Percentiles rank a stretch among this genome's conserved stretches.
Evolutionary conservation across 2,329 filamentous ascomycete genomes (phyloP).

Genomic region (Malbranchea zuffiana): DNA sequence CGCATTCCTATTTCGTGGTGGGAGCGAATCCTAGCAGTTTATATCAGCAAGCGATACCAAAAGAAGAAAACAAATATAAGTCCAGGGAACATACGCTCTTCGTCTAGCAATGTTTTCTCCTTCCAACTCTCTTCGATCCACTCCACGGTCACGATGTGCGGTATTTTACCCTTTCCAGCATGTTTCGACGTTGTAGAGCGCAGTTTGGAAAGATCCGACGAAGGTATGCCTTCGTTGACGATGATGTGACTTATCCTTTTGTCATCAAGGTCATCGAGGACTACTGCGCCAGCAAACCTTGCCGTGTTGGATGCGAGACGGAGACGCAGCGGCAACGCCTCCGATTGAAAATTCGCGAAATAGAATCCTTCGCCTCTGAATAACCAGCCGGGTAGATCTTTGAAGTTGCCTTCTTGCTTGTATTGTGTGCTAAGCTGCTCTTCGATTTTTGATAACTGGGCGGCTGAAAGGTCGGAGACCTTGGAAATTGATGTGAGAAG

Average conservation of each 20-base stretch:
- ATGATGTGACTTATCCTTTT: slow-evolving; percentile 61
- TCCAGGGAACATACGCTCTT: slow-evolving; percentile 49
- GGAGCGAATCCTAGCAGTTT: no score
- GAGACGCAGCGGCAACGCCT: slow-evolving; percentile 20
- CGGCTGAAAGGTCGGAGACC: slow-evolving; percentile 20
- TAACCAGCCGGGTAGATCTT: slow-evolving; percentile 34
- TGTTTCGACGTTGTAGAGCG: slow-evolving; percentile 21
- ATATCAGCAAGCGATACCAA: no score
- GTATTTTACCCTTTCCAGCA: slow-evolving; percentile 39
- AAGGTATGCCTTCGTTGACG: slow-evolving; percentile 40
- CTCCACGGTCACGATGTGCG: slow-evolving; percentile 54
- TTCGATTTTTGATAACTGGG: slow-evolving; percentile 41
- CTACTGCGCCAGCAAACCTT: slow-evolving; percentile 56
- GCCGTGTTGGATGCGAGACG: slow-evolving; percentile 48
- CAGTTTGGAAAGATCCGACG: slow-evolving; percentile 35
- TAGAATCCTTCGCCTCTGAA: slow-evolving; percentile 40
- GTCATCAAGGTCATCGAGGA: slow-evolving; percentile 44
- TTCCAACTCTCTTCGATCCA: slow-evolving; percentile 79
- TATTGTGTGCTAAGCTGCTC: slow-evolving; percentile 47
- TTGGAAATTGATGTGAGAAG: slow-evolving; percentile 35
- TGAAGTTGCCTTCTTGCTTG: slow-evolving; percentile 33
- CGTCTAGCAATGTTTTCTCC: slow-evolving; percentile 67
- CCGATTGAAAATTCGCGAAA: slow-evolving; percentile 21
- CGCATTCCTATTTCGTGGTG: no score
- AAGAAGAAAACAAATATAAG: no score